Conservation (phyloP, 768 basidiomycete genomes). For the Calvatia gigantea region DNA sequence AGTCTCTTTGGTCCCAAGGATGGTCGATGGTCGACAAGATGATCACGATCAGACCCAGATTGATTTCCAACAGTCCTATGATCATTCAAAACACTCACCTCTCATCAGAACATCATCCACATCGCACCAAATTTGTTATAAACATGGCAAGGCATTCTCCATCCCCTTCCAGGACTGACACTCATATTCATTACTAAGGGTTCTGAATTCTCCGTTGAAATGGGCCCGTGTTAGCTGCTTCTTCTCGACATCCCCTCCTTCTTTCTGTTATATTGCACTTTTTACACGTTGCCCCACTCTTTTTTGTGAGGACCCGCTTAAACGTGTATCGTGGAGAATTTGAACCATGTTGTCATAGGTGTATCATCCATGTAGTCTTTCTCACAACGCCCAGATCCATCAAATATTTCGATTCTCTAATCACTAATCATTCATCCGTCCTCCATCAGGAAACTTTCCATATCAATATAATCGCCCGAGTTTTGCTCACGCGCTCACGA, state of each 20-base stretch:
- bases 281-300: not conserved
- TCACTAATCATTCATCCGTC: not conserved
- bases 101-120: not conserved
- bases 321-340: not conserved
- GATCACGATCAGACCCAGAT: not conserved
- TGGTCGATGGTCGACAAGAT: not conserved
- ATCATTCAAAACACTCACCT: not conserved
- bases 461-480: not conserved
- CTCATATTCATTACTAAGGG: not conserved
- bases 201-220: not conserved
- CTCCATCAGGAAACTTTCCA: not conserved
- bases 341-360: too few species aligned
- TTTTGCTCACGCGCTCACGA: not conserved
- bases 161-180: not conserved
- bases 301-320: not conserved
- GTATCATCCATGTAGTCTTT: too few species aligned
- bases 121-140: not conserved
- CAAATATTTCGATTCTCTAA: not conserved
- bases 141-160: not conserved
- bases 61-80: not conserved
- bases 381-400: not conserved
- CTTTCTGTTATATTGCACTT: not conserved
- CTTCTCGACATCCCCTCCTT: conserved; percentile 3
- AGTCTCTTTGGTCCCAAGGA: not conserved
- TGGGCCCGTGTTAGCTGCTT: not conserved